These are phyloP conservation scores for Perilla frutescens DNA, from an alignment of 257 asterid genomes.

Conservation along the genomic window DNA sequence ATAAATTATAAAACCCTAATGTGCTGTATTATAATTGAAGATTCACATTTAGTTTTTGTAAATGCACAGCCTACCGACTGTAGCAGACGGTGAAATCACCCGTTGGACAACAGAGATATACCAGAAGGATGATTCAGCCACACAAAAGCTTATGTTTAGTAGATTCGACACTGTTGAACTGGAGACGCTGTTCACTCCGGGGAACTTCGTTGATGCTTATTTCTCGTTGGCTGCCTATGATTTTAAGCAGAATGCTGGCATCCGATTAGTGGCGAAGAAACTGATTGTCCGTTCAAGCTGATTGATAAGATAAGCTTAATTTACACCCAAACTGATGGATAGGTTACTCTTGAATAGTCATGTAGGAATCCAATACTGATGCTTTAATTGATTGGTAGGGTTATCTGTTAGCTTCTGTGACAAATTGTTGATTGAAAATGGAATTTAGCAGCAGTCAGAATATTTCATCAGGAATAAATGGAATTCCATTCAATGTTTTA, in stretches of 20 bases:
- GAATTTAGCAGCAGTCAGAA: too few relatives aligned
- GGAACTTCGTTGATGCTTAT: slow-evolving; percentile 69
- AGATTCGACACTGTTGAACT: slow-evolving; percentile 60
- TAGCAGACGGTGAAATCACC: slow-evolving; percentile 53
- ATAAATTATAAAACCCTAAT: neutral
- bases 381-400: slow-evolving; percentile 21
- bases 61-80: slow-evolving; percentile 70
- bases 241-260: slow-evolving; percentile 80
- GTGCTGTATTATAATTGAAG: slow-evolving; percentile 1
- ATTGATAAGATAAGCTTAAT: slow-evolving; percentile 11
- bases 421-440: slow-evolving; percentile 3
- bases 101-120: slow-evolving; percentile 77
- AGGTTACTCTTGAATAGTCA: slow-evolving; percentile 3
- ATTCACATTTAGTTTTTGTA: slow-evolving; percentile 21
- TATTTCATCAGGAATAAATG: neutral
- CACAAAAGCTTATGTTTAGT: slow-evolving; percentile 62
- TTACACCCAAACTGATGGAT: slow-evolving; percentile 2
- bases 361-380: slow-evolving; percentile 23
- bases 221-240: slow-evolving; percentile 78
- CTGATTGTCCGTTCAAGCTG: slow-evolving; percentile 59
- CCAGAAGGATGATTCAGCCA: slow-evolving; percentile 56
- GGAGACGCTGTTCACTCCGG: slow-evolving; percentile 59
- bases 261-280: slow-evolving; percentile 76
- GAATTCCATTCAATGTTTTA: neutral
- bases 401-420: neutral